Conservation (phyloP, 805 yeast species). For the Starmerella kuoi region DNA sequence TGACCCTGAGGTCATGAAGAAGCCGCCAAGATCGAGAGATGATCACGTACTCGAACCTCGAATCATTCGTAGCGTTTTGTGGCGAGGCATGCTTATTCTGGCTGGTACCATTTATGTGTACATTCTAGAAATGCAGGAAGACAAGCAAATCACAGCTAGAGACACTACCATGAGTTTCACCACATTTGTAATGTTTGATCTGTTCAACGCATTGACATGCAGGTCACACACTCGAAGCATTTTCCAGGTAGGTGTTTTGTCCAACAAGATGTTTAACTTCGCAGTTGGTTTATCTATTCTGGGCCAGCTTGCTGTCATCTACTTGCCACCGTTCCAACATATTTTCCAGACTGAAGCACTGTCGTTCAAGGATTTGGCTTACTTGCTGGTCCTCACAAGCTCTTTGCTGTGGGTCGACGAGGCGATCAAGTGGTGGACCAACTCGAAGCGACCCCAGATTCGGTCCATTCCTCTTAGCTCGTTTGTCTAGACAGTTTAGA, state of each 20-base stretch:
- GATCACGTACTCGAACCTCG: slow-evolving; percentile 68
- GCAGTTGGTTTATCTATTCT: slow-evolving; percentile 80
- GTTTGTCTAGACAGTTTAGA: slow-evolving; percentile 3
- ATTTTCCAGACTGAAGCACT: slow-evolving; percentile 93
- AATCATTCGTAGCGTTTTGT: slow-evolving; percentile 59
- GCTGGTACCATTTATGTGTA: slow-evolving; percentile 81
- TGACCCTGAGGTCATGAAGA: slow-evolving; percentile 86
- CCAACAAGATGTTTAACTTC: slow-evolving; percentile 80
- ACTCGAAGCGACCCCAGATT: slow-evolving; percentile 9
- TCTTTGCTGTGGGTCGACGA: slow-evolving; percentile 82
- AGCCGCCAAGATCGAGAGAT: slow-evolving; percentile 85
- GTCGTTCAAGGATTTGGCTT: slow-evolving; percentile 52
- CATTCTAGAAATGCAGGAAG: slow-evolving; percentile 68
- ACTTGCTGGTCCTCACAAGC: slow-evolving; percentile 54
- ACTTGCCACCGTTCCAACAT: slow-evolving; percentile 82
- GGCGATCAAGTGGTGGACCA: slow-evolving; percentile 42
- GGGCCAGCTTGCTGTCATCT: slow-evolving; percentile 89
- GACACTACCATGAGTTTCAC: slow-evolving; percentile 99
- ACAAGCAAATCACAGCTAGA: slow-evolving; percentile 71
- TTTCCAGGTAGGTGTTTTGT: slow-evolving; percentile 63
- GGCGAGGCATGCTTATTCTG: slow-evolving; percentile 66
- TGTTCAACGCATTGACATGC: slow-evolving; percentile 92
- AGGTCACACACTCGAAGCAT: slow-evolving; percentile 78
- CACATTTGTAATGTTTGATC: slow-evolving; percentile 87
- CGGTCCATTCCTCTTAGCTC: slow-evolving; percentile 7